Evolutionary conservation across 1,284 basidiomycete genomes (phyloP).

Genomic region (Moesziomyces sp.): DNA sequence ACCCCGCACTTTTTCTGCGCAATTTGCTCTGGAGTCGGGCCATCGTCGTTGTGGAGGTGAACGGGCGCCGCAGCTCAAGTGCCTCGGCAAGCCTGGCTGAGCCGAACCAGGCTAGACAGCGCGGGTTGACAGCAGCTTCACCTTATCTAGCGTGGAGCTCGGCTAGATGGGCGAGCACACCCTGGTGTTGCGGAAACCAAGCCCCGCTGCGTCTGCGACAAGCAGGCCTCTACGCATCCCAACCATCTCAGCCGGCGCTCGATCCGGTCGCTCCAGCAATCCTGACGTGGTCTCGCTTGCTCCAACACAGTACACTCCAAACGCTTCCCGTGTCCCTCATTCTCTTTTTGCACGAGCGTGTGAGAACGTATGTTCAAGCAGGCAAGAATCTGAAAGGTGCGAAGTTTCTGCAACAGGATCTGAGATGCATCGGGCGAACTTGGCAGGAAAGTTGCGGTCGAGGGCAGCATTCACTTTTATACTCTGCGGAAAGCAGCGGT

Average conservation of each 20-base stretch:
- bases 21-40: conserved; percentile 8
- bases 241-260: neutral
- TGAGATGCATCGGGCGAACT: neutral
- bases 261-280: conserved; percentile 30
- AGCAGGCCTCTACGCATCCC: neutral
- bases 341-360: neutral
- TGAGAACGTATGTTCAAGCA: neutral
- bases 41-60: neutral
- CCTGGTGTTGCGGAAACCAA: neutral
- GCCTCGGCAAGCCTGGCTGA: conserved; percentile 4
- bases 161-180: conserved; percentile 21
- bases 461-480: conserved; percentile 5
- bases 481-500: conserved; percentile 1
- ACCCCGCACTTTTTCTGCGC: conserved; percentile 33
- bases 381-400: neutral
- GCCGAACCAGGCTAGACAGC: neutral
- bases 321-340: neutral
- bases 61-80: conserved; percentile 11
- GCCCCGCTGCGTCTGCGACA: neutral
- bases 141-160: conserved; percentile 37
- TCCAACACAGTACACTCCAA: neutral
- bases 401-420: neutral
- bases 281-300: conserved; percentile 1
- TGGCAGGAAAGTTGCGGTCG: neutral
- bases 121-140: neutral